Evolutionary conservation across 495 filamentous ascomycete species (phyloP).

Genomic region (Neurospora sp.): DNA sequence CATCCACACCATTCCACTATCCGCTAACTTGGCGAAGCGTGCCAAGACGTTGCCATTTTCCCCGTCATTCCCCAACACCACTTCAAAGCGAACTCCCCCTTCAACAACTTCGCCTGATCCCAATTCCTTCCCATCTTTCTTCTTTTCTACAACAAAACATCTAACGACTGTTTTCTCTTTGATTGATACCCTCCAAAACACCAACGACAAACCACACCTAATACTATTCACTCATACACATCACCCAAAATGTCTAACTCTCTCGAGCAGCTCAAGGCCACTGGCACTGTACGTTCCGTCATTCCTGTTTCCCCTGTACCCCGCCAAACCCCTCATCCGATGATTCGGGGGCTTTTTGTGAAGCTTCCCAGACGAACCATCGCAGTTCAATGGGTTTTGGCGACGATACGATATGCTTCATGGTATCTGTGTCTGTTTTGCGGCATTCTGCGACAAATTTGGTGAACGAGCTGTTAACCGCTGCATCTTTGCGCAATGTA

Average conservation of each 20-base stretch:
- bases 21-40: background rate
- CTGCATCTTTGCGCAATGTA: conserved; percentile 3
- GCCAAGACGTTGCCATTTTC: background rate
- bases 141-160: background rate
- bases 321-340: conserved; percentile 26
- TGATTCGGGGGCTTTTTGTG: background rate
- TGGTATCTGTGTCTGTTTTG: background rate
- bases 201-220: background rate
- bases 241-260: conserved; percentile 61
- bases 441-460: background rate
- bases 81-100: background rate
- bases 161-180: background rate
- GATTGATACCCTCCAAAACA: conserved; percentile 1
- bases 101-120: background rate
- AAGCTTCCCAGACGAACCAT: conserved; percentile 3
- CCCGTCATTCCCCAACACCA: background rate
- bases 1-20: background rate
- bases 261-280: conserved; percentile 91
- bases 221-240: background rate
- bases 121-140: background rate
- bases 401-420: background rate
- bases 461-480: conserved; percentile 15
- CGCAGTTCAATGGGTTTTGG: background rate
- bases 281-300: conserved; percentile 72
- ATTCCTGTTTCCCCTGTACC: conserved; percentile 14